Evolutionary conservation across 805 yeast species (phyloP).

Genomic region (Tetrapisispora namnaoensis): DNA sequence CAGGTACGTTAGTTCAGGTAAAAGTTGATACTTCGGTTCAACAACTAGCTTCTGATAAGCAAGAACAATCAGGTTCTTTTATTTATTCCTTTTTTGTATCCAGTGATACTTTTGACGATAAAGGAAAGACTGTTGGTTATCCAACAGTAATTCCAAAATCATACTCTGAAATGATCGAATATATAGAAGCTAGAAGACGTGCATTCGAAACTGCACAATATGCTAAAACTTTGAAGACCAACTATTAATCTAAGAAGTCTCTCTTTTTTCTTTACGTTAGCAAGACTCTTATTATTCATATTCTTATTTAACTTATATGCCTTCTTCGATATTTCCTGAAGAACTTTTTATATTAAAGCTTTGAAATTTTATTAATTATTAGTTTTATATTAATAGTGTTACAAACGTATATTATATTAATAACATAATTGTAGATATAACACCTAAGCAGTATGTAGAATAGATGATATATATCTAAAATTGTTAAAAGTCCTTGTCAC

Average conservation of each 20-base stretch:
- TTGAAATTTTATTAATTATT: not conserved
- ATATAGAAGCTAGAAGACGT: constrained; percentile 82
- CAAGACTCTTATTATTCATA: not conserved
- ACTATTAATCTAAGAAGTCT: not conserved
- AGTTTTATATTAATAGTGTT: not conserved
- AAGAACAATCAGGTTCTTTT: constrained; percentile 74
- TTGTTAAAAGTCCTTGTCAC: not conserved
- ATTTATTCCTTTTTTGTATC: constrained; percentile 85
- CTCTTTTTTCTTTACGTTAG: not conserved
- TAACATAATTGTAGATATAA: not conserved
- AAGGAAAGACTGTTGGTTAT: constrained; percentile 31
- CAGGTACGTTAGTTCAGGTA: constrained; percentile 87
- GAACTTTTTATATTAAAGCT: not conserved
- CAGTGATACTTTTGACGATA: constrained; percentile 30
- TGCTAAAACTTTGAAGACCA: constrained; percentile 18
- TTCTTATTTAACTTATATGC: not conserved
- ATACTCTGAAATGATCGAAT: constrained; percentile 86
- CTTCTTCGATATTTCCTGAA: not conserved
- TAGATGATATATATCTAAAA: not conserved
- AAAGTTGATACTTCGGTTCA: constrained; percentile 77
- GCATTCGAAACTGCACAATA: constrained; percentile 72
- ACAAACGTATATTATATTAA: not conserved
- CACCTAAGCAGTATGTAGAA: not conserved
- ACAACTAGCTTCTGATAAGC: constrained; percentile 48
- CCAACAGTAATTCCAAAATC: constrained; percentile 77